Conservation (phyloP, 108 stramenopile genomes). For the Nitzschia sp. region DNA sequence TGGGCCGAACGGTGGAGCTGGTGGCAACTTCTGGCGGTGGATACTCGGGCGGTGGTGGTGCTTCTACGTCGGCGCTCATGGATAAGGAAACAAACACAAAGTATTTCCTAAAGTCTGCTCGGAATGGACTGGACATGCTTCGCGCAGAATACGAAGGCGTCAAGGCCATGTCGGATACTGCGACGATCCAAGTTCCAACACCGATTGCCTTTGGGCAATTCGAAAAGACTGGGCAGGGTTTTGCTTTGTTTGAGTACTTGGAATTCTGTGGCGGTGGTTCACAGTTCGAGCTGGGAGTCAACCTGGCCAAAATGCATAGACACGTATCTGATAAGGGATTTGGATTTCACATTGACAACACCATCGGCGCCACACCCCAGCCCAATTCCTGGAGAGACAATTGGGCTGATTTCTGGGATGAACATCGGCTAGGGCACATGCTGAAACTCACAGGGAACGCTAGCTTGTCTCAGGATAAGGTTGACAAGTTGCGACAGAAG, state of each 20-base stretch:
- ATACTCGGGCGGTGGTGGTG: constrained; percentile 58
- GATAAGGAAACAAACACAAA: constrained; percentile 39
- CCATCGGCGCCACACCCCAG: constrained; percentile 78
- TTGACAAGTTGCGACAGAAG: constrained; percentile 36
- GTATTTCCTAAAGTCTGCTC: constrained; percentile 75
- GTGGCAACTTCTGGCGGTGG: constrained; percentile 49
- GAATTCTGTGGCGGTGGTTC: constrained; percentile 65
- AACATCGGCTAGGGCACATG: constrained; percentile 76
- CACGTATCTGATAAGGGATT: constrained; percentile 35
- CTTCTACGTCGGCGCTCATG: constrained; percentile 39
- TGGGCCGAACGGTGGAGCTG: constrained; percentile 36
- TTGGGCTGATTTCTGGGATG: constrained; percentile 85
- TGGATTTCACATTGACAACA: constrained; percentile 83
- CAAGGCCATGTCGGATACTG: constrained; percentile 67
- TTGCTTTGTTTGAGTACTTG: constrained; percentile 79
- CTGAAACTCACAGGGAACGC: constrained; percentile 53
- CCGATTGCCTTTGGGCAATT: constrained; percentile 68
- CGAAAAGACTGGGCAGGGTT: constrained; percentile 37
- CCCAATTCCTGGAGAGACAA: constrained; percentile 75
- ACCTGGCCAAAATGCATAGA: constrained; percentile 62
- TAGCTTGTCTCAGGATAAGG: constrained; percentile 21
- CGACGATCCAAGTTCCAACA: constrained; percentile 67
- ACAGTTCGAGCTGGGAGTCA: constrained; percentile 61
- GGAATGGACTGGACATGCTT: constrained; percentile 57
- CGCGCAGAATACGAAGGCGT: constrained; percentile 78